phyloP scores from a whole-genome alignment of 2,329 filamentous ascomycete species.

The Botrytis fabae region DNA sequence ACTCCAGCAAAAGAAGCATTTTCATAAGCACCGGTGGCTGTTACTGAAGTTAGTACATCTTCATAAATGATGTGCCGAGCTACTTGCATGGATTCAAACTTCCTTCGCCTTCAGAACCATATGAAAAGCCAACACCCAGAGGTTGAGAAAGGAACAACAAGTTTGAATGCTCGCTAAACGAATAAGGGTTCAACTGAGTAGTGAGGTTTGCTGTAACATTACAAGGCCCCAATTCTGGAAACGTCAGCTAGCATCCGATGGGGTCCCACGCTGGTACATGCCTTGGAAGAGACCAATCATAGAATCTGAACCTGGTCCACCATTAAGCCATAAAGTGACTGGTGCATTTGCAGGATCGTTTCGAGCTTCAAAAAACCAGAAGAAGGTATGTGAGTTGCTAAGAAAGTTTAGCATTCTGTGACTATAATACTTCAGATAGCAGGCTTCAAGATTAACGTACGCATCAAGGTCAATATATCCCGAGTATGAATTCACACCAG shows the following conservation, averaged over 20 bases:
- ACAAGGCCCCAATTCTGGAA: slow-evolving; percentile 45
- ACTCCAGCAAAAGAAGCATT: slow-evolving; percentile 29
- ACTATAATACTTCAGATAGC: not conserved
- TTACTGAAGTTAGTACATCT: not conserved
- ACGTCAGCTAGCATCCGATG: not conserved
- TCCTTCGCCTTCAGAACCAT: slow-evolving; percentile 46
- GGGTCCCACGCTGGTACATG: slow-evolving; percentile 16
- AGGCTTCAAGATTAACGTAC: slow-evolving; percentile 8
- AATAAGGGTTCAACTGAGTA: slow-evolving; percentile 53
- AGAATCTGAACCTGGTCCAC: slow-evolving; percentile 53
- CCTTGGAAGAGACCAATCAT: slow-evolving; percentile 54
- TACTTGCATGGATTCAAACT: slow-evolving; percentile 33
- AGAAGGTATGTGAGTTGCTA: slow-evolving; percentile 45
- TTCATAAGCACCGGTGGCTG: slow-evolving; percentile 24
- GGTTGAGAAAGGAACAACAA: slow-evolving; percentile 58
- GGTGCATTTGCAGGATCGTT: slow-evolving; percentile 49
- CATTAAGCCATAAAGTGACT: slow-evolving; percentile 55
- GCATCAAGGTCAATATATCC: slow-evolving; percentile 37
- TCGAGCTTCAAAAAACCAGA: slow-evolving; percentile 54
- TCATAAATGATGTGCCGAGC: not conserved
- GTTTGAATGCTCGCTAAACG: slow-evolving; percentile 60
- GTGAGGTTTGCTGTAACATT: slow-evolving; percentile 40
- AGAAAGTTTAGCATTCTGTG: slow-evolving; percentile 12
- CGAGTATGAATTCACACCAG: slow-evolving; percentile 37
- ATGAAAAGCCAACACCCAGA: slow-evolving; percentile 66